A percentile compares a stretch with the other conserved stretches of the same genome.
Conservation (phyloP, 225 moss, liverwort and hornwort genomes). For the Marchantia paleacea region DNA sequence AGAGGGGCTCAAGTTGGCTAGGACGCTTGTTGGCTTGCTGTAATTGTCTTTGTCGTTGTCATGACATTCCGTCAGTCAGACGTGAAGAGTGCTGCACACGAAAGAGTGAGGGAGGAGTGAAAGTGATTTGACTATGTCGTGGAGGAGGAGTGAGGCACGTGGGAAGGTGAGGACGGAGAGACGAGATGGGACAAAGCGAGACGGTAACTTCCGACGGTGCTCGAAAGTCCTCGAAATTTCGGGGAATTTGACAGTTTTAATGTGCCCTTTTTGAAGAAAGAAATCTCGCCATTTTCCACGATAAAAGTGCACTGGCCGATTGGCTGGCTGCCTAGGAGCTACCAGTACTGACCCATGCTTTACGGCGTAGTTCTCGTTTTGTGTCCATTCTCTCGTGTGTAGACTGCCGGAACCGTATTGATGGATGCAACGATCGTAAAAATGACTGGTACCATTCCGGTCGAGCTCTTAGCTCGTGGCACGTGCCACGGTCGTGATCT, state of each 20-base stretch:
- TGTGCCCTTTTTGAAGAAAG: not conserved
- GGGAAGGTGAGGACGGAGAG: not conserved
- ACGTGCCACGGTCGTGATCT: slow-evolving; percentile 4
- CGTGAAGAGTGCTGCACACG: not conserved
- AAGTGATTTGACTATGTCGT: not conserved
- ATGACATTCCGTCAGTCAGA: not conserved
- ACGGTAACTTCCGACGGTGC: too few relatives aligned
- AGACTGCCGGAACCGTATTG: not conserved
- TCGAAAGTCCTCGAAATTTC: not conserved
- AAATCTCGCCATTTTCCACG: not conserved
- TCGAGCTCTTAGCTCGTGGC: not conserved
- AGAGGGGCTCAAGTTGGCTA: not conserved
- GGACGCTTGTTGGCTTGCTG: not conserved
- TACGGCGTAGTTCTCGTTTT: slow-evolving; percentile 1
- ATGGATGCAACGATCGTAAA: not conserved
- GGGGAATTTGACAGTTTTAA: not conserved
- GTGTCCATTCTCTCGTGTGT: not conserved
- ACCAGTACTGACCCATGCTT: not conserved
- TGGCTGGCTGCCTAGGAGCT: not conserved
- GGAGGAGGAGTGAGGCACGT: slow-evolving; percentile 1
- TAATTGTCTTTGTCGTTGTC: not conserved
- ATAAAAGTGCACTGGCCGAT: not conserved
- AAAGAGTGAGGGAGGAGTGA: slow-evolving; percentile 2
- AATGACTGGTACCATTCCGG: not conserved
- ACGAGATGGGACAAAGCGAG: too few relatives aligned